A percentile compares a stretch with the other conserved stretches of the same genome.
phyloP scores from a whole-genome alignment of 805 yeast genomes.

The Kregervanrija pseudodelftensis region DNA sequence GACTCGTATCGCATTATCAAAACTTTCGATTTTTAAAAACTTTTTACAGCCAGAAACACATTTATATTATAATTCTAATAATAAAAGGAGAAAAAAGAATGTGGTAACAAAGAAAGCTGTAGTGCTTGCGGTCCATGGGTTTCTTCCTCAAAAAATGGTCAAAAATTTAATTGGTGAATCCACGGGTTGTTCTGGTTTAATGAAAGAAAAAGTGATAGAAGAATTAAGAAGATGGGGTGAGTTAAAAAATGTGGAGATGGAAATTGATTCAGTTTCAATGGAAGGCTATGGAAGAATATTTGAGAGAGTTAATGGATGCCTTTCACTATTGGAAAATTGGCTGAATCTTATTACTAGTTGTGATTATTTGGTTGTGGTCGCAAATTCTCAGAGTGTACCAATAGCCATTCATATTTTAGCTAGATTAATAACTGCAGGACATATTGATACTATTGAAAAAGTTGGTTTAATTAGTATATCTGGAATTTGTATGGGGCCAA shows the following conservation, averaged over 20 bases:
- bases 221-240: constrained; percentile 62
- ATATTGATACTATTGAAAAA: constrained; percentile 47
- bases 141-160: constrained; percentile 80
- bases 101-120: constrained; percentile 42
- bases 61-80: constrained; percentile 18
- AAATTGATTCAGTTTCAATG: constrained; percentile 76
- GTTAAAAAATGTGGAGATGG: constrained; percentile 30
- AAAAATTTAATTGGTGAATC: constrained; percentile 86
- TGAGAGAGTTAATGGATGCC: constrained; percentile 71
- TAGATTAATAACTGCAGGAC: constrained; percentile 37
- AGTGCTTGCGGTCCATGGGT: constrained; percentile 92
- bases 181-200: constrained; percentile 80
- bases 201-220: constrained; percentile 74
- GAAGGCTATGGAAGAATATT: constrained; percentile 89
- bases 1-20: constrained; percentile 19
- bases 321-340: constrained; percentile 66
- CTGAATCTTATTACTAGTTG: constrained; percentile 44
- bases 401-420: constrained; percentile 68
- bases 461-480: constrained; percentile 88
- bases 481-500: constrained; percentile 87
- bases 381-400: constrained; percentile 92
- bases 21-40: constrained; percentile 7
- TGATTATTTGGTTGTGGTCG: constrained; percentile 76
- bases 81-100: constrained; percentile 3
- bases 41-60: constrained; percentile 24